Evolutionary conservation across 371 early-diverging fungal species (phyloP).

Genomic region (Choanephora cucurbitarum): DNA sequence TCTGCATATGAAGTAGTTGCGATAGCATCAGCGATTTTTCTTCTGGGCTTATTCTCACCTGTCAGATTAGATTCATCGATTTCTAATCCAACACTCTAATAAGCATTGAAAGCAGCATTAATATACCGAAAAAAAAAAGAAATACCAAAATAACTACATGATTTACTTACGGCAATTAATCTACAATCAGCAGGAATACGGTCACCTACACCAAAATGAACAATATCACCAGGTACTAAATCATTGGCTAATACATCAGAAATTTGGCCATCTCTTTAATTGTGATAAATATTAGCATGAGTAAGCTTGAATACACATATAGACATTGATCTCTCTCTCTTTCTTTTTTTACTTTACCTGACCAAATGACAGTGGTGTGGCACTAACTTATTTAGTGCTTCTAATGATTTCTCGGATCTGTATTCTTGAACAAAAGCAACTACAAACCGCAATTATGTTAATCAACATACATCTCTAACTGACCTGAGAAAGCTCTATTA

Average conservation of each 20-base stretch:
- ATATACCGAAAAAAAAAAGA: too few species aligned
- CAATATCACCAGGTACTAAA: constrained; percentile 86
- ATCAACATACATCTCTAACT: not conserved
- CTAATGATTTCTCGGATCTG: constrained; percentile 82
- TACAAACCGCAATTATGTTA: constrained; percentile 20
- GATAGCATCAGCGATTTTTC: constrained; percentile 67
- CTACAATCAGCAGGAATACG: constrained; percentile 89
- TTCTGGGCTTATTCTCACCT: constrained; percentile 83
- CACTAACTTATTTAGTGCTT: constrained; percentile 85
- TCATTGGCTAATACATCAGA: constrained; percentile 66
- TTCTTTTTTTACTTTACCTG: constrained; percentile 47
- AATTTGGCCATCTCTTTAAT: constrained; percentile 59
- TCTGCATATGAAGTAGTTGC: constrained; percentile 42
- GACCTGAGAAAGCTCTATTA: constrained; percentile 23
- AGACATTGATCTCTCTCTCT: not conserved
- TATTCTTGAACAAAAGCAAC: constrained; percentile 93
- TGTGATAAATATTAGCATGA: not conserved
- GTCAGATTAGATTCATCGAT: constrained; percentile 89
- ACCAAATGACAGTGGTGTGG: constrained; percentile 83
- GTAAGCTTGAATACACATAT: too few species aligned
- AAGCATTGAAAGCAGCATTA: not conserved
- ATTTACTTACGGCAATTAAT: constrained; percentile 54
- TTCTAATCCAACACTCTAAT: constrained; percentile 71
- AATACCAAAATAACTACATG: not conserved
- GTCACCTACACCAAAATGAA: constrained; percentile 83